Evolutionary conservation across 2,329 filamentous ascomycete genomes (phyloP).

Genomic region (Cadophora malorum): DNA sequence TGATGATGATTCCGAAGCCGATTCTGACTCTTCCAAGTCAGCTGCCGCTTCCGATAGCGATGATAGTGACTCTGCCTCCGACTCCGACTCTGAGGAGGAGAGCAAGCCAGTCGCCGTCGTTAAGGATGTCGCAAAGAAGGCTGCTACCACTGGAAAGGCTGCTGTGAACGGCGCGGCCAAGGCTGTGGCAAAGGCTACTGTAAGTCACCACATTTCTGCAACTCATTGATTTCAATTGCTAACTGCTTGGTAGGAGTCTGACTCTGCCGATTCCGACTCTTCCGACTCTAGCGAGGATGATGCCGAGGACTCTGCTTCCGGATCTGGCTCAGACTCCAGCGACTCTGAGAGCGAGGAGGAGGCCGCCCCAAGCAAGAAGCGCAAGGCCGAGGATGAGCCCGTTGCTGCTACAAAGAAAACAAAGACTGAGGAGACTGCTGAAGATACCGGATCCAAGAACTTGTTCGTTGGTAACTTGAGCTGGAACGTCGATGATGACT

Average conservation of each 20-base stretch:
- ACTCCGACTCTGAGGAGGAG: constrained; percentile 39
- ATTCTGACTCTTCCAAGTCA: constrained; percentile 39
- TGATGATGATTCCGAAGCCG: constrained; percentile 41
- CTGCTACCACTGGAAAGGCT: constrained; percentile 39
- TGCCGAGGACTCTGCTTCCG: constrained; percentile 34
- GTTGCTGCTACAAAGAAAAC: constrained; percentile 57
- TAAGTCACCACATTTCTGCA: constrained; percentile 34
- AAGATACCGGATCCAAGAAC: constrained; percentile 58
- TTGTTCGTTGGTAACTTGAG: constrained; percentile 77
- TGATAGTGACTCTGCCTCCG: constrained; percentile 41
- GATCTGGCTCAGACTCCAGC: constrained; percentile 33
- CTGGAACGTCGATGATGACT: constrained; percentile 78
- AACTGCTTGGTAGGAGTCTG: constrained; percentile 31
- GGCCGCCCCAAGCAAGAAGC: constrained; percentile 59
- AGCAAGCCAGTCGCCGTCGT: constrained; percentile 35
- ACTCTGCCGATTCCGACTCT: constrained; percentile 35
- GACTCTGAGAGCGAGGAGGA: constrained; percentile 40
- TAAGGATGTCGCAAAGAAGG: constrained; percentile 40
- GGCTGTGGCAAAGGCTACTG: constrained; percentile 42
- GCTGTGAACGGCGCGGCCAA: constrained; percentile 37
- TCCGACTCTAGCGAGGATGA: constrained; percentile 34
- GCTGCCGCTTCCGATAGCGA: constrained; percentile 42
- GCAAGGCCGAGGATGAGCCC: constrained; percentile 59
- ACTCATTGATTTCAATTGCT: constrained; percentile 22
- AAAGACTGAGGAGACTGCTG: constrained; percentile 54